Base-by-base conservation (phyloP, 2,329 filamentous ascomycete genomes). In the Orbilia quercus region DNA sequence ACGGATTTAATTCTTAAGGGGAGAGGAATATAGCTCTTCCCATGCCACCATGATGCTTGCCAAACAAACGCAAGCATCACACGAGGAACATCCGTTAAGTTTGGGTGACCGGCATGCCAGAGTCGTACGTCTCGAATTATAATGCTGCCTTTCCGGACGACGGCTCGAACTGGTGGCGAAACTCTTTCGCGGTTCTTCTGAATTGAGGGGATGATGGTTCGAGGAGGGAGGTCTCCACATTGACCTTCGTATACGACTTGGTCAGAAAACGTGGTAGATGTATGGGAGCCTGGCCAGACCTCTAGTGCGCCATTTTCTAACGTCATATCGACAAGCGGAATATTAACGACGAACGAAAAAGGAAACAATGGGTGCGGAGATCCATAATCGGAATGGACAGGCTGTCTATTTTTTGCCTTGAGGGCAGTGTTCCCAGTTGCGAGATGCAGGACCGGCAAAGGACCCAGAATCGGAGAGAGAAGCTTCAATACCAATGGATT, bases 51-150 rank as follows among this genome's bases (percentile, higher is more conserved):
- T 7, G 44, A 34, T 12, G 57, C 44, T 22, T 62, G 57, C 57
- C 55, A 62, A 28, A 62, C 44, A 22, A 62, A 62, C 51, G 85
- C 85, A n/a, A 88, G 79, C 86, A 88, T 88, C 16, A 87, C 82
- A 23, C 86, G 79, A 14, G 84, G 82, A 5, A 83, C 79, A 2
- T 82, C 78, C 0, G 83, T 84, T 44, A 79, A 76, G 75, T 89
- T 89, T 1, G 86, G 86, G 84, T 88, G 87, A 0, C 87, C 87
- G 0, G 85, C 86, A 77, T 89, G 87, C 87, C 87, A 89, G 3
- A 88, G 82, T 22, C 87, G 80, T 59, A 89, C 78, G 77, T 89
- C 87, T 1, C 88, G 82, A 28, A 89, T 77, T 36, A 88, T 81
- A 20, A 89, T 77, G 40, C 84, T 84, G 0, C 87, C 86, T 75